Conservation (phyloP, 2,329 filamentous ascomycete genomes). For the Microdochium nivale region DNA sequence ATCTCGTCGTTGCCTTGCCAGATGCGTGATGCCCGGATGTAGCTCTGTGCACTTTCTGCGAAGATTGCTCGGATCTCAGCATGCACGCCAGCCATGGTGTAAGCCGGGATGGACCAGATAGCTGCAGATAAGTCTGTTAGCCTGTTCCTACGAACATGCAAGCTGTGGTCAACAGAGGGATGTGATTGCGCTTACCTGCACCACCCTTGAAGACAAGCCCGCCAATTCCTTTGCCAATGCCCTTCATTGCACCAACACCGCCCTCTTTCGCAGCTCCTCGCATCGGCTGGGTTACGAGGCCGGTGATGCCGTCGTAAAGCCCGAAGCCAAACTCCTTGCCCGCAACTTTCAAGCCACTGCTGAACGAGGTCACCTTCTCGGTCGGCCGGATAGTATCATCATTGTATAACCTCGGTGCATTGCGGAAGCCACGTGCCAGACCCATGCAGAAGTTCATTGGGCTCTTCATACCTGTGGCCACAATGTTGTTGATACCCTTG, state of each 20-base stretch:
- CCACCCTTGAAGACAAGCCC: constrained; percentile 76
- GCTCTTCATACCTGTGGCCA: constrained; percentile 66
- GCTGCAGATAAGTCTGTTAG: constrained; percentile 23
- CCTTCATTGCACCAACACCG: constrained; percentile 49
- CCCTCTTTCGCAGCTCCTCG: constrained; percentile 61
- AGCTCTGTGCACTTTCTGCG: constrained; percentile 64
- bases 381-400: constrained; percentile 72
- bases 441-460: constrained; percentile 81
- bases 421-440: constrained; percentile 79
- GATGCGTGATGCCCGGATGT: constrained; percentile 70
- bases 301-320: constrained; percentile 73
- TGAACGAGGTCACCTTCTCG: constrained; percentile 70
- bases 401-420: constrained; percentile 76
- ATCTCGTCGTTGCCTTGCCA: constrained; percentile 66
- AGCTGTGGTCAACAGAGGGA: not conserved
- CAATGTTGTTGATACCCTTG: constrained; percentile 39
- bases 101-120: constrained; percentile 66
- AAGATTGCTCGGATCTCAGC: constrained; percentile 67
- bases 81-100: constrained; percentile 74
- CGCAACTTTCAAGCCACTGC: constrained; percentile 68
- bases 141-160: not conserved
- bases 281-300: constrained; percentile 69
- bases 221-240: constrained; percentile 74
- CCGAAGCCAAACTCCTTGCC: constrained; percentile 71
- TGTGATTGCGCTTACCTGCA: constrained; percentile 45